These are phyloP conservation scores for Colletotrichum lindemuthianum DNA, from an alignment of 2,329 filamentous ascomycete genomes.

Conservation along the genomic window DNA sequence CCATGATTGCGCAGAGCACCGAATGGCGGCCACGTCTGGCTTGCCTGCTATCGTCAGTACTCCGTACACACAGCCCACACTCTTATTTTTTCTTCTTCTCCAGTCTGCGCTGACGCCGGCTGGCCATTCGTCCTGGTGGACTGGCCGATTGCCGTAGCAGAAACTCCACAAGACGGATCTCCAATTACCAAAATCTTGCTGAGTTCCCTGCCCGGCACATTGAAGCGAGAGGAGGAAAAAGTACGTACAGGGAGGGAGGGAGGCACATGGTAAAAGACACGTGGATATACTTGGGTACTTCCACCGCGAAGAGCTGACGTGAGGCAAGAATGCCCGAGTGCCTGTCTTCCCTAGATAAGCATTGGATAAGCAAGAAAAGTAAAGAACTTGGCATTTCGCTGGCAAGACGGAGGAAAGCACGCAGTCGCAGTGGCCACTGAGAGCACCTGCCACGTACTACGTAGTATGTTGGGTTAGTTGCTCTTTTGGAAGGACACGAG, in stretches of 20 bases:
- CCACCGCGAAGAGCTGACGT: too few relatives aligned
- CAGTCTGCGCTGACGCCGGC: background rate
- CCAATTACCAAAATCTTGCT: constrained; percentile 26
- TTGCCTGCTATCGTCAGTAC: background rate
- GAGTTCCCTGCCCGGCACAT: constrained; percentile 6
- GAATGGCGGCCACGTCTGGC: background rate
- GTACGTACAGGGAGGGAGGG: background rate
- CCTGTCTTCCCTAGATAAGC: too few relatives aligned
- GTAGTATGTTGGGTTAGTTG: too few relatives aligned
- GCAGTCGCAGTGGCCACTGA: constrained; percentile 14
- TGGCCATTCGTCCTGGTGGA: background rate
- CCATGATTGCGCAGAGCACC: constrained; percentile 8
- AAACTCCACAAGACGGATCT: constrained; percentile 1
- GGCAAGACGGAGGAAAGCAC: constrained; percentile 16
- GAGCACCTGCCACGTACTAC: background rate
- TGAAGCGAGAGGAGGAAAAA: constrained; percentile 5
- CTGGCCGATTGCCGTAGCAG: constrained; percentile 1
- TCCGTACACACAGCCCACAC: background rate
- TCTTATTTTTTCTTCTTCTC: constrained; percentile 9
- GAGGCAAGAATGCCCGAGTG: too few relatives aligned
- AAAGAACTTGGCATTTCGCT: constrained; percentile 14
- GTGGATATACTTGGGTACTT: background rate
- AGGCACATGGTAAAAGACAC: background rate
- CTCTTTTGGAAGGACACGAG: too few relatives aligned
- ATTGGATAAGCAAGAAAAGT: background rate